Conservation (phyloP, 1,284 basidiomycete species). For the Tilletia caries region DNA sequence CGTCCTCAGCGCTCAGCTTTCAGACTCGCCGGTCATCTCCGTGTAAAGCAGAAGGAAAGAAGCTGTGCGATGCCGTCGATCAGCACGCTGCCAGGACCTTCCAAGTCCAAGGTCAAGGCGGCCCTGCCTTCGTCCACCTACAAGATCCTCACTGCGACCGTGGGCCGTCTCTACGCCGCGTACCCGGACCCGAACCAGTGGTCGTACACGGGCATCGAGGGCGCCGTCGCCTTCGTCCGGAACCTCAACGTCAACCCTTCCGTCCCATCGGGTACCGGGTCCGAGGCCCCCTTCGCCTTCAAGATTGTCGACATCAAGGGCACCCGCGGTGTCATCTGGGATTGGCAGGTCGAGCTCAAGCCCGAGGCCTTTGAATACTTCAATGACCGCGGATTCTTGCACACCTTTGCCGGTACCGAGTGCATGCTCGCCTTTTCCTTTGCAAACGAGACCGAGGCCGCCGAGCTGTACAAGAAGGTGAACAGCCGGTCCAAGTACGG, state of each 20-base stretch:
- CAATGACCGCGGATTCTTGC: constrained; percentile 86
- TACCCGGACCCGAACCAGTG: constrained; percentile 33
- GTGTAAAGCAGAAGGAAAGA: not conserved
- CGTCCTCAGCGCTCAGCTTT: too few relatives aligned
- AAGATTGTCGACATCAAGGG: constrained; percentile 57
- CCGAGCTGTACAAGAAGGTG: constrained; percentile 84
- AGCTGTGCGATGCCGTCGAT: constrained; percentile 37
- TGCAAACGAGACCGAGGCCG: constrained; percentile 80
- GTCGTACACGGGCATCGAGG: constrained; percentile 48
- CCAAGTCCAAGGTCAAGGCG: constrained; percentile 51
- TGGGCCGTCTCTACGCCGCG: constrained; percentile 49
- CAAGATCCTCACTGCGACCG: constrained; percentile 52
- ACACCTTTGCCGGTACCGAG: constrained; percentile 84
- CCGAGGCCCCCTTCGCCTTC: constrained; percentile 40
- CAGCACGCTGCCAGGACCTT: constrained; percentile 43
- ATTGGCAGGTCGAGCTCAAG: constrained; percentile 47
- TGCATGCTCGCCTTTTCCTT: constrained; percentile 90
- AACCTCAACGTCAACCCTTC: constrained; percentile 22
- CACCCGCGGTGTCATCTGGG: constrained; percentile 84
- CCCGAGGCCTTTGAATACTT: constrained; percentile 58
- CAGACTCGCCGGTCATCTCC: too few relatives aligned
- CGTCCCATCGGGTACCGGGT: not conserved
- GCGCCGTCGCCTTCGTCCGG: constrained; percentile 47
- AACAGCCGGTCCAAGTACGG: constrained; percentile 66
- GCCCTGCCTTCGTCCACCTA: constrained; percentile 42